These are phyloP conservation scores for Nadsonia starkeyi-henricii DNA, from an alignment of 1,139 yeast species.

Conservation along the genomic window DNA sequence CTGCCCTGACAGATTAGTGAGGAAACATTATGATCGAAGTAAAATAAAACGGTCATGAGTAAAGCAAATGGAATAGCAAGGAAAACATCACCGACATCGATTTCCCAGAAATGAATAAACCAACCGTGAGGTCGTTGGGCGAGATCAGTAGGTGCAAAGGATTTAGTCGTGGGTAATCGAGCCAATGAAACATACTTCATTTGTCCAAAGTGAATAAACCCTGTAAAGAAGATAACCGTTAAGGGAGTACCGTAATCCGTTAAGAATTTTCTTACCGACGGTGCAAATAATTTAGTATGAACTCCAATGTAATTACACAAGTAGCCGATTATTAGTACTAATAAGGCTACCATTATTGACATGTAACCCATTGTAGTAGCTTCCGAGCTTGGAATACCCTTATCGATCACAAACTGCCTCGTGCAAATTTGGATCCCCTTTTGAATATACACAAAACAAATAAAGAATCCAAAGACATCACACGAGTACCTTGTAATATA, in stretches of 20 bases:
- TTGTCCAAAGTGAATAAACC: constrained; percentile 83
- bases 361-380: constrained; percentile 44
- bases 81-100: constrained; percentile 62
- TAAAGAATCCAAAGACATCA: constrained; percentile 87
- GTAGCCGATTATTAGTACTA: constrained; percentile 65
- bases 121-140: constrained; percentile 39
- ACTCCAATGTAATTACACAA: constrained; percentile 47
- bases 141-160: constrained; percentile 58
- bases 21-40: constrained; percentile 91
- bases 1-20: constrained; percentile 82
- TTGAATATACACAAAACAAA: constrained; percentile 76
- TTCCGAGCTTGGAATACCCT: constrained; percentile 20
- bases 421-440: constrained; percentile 76
- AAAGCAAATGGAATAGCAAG: constrained; percentile 88
- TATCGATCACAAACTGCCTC: constrained; percentile 42
- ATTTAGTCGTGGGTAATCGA: constrained; percentile 51
- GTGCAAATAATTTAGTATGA: constrained; percentile 45
- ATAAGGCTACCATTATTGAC: constrained; percentile 56
- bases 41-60: constrained; percentile 66
- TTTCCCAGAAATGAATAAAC: constrained; percentile 71
- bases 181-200: constrained; percentile 40
- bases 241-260: constrained; percentile 79
- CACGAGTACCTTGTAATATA: constrained; percentile 77
- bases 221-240: constrained; percentile 78
- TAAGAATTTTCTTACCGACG: constrained; percentile 49